Conservation (phyloP, 2,329 filamentous ascomycete species). For the Tolypocladium ophioglossoides region DNA sequence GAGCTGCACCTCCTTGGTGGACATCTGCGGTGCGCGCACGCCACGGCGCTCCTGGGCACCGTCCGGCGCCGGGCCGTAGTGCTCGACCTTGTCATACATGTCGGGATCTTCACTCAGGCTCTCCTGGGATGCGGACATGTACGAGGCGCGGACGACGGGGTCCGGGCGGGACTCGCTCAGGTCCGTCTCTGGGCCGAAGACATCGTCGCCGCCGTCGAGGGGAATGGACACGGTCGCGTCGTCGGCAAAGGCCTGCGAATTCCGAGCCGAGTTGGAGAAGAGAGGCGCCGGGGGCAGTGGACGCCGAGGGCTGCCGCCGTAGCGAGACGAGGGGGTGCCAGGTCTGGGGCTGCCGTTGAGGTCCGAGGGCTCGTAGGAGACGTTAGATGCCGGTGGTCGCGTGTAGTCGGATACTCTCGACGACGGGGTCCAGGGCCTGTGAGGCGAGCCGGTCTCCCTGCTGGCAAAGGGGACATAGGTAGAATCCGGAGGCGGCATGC, state of each 20-base stretch:
- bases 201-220: conserved; percentile 55
- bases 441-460: conserved; percentile 35
- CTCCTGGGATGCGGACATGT: conserved; percentile 40
- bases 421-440: conserved; percentile 49
- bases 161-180: conserved; percentile 41
- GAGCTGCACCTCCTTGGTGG: conserved; percentile 85
- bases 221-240: conserved; percentile 66
- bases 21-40: conserved; percentile 76
- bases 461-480: conserved; percentile 49
- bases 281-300: conserved; percentile 83
- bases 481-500: conserved; percentile 52
- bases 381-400: conserved; percentile 58
- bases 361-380: conserved; percentile 76
- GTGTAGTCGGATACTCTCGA: conserved; percentile 48
- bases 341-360: conserved; percentile 84
- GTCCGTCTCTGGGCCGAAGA: conserved; percentile 56
- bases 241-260: conserved; percentile 46
- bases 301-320: conserved; percentile 77
- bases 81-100: conserved; percentile 51
- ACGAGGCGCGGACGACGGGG: conserved; percentile 43
- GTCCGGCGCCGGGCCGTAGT: conserved; percentile 80
- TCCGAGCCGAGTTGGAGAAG: conserved; percentile 50
- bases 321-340: conserved; percentile 80
- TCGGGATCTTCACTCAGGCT: conserved; percentile 39
- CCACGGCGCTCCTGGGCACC: conserved; percentile 82